Base-by-base conservation (phyloP, 2,329 filamentous ascomycete genomes). In the Trichophyton mentagrophytes region DNA sequence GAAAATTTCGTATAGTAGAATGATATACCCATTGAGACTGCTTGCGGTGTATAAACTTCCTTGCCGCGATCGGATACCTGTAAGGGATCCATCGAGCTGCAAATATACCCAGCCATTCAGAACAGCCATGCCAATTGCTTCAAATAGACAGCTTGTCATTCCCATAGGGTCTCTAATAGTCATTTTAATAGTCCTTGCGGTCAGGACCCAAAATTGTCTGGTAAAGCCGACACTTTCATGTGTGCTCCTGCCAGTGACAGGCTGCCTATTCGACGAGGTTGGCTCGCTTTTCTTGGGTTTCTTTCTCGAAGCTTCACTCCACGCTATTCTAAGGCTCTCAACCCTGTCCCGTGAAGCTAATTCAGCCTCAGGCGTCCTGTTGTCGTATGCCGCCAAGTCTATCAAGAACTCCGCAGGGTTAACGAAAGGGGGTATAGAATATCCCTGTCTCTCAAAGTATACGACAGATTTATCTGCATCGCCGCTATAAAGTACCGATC, bases 331-430 rank as follows among this genome's bases (percentile, higher is more conserved):
- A 22, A 91, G 74, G 7, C 72, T 69, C n/a, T 83, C 75, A 0
- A 90, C 85, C 7, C 87, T 79, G 0, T 76, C 73, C 13, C 77
- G 77, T 0, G 83, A 87, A 40, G 79, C 77, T 13, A 74, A 73
- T 67, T 91, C 88, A 3, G 85, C 74, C 65, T 88, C 85, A 0
- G 82, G 78, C 0, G 82, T 85, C 3, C 88, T 81, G 66, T 85
- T 89, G 67, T 91, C 88, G 9, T 90, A 77, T 4, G 88, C 87
- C 1, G 87, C 85, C 36, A 88, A 77, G 65, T 91, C 88, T 60
- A 91, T 86, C 57, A 90, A 71, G 67, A 85, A 87, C 65, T 91
- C 88, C 1, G 88, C 88, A 0, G 88, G 88, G 66, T 91, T 91
- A 53, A 89, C 86, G 66, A 89, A 90, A 0, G 83, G 75, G 0